A percentile compares a stretch with the other conserved stretches of the same genome.
Evolutionary conservation across 2,329 filamentous ascomycete species (phyloP).

Genomic region (Chlorencoelia australis): DNA sequence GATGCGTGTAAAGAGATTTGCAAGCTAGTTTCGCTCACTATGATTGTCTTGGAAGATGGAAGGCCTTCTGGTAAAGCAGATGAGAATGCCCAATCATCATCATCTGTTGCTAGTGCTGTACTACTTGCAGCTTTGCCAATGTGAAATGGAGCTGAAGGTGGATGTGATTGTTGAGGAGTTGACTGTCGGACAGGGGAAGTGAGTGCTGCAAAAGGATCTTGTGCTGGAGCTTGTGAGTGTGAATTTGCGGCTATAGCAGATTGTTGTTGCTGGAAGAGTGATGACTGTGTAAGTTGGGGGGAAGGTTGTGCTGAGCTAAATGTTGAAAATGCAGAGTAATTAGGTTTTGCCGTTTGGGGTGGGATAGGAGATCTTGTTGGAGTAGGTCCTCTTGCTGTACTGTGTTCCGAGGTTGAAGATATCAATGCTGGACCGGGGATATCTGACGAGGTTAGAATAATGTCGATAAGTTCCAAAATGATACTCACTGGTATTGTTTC

Average conservation of each 20-base stretch:
- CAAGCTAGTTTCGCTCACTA: slow-evolving; percentile 60
- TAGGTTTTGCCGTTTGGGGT: slow-evolving; percentile 19
- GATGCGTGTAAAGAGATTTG: slow-evolving; percentile 65
- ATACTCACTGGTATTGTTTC: slow-evolving; percentile 55
- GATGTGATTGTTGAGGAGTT: slow-evolving; percentile 41
- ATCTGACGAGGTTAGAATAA: slow-evolving; percentile 34
- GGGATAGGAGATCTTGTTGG: slow-evolving; percentile 29
- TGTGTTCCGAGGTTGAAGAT: slow-evolving; percentile 53
- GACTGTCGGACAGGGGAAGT: slow-evolving; percentile 34
- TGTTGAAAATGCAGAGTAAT: slow-evolving; percentile 44
- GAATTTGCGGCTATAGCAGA: slow-evolving; percentile 24
- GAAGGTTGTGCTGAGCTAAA: slow-evolving; percentile 40
- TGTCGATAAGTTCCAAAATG: not conserved
- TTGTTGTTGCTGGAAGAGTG: slow-evolving; percentile 33
- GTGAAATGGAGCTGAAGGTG: slow-evolving; percentile 27
- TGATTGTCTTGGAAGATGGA: slow-evolving; percentile 42
- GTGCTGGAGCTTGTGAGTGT: slow-evolving; percentile 34
- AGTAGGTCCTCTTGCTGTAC: slow-evolving; percentile 41
- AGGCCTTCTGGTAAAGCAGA: slow-evolving; percentile 64
- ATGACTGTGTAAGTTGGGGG: slow-evolving; percentile 43
- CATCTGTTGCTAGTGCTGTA: slow-evolving; percentile 44
- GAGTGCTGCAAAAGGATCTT: slow-evolving; percentile 46
- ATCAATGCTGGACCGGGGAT: slow-evolving; percentile 53
- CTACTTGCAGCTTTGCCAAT: slow-evolving; percentile 22
- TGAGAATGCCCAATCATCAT: slow-evolving; percentile 91